Base-by-base conservation (phyloP, 2,329 filamentous ascomycete genomes). In the Curvularia eragrostidis region DNA sequence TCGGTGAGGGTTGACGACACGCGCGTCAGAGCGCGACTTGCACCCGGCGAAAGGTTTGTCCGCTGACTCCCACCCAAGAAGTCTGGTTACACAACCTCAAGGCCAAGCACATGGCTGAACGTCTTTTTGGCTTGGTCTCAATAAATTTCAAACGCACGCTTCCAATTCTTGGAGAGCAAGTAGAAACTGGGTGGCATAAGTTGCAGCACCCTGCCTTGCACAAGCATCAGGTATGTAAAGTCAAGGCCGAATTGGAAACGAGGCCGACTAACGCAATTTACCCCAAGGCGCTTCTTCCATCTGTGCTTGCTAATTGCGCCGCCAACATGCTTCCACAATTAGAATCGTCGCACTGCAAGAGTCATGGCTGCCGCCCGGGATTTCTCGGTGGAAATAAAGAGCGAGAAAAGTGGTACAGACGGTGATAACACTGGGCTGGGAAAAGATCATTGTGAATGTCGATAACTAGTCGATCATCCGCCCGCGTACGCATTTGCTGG, bases 401-500 rank as follows among this genome's bases (percentile, higher is more conserved):
- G 13, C 30, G 15, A 47, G 18, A 49, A 38, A 38, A 28, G 24
- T n/a, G 9, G 24, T 28, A 49, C 48, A 34, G 48, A 19, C n/a
- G 15, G 44, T 39, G 39, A 24, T 47, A 19, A 54, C 39, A 54
- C 18, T 38, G 15, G 26, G 50, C 41, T 34, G 12, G 32, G 28
- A 12, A 32, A 36, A 23, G 52, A 24, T 52, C 18, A 34, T 42
- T 8, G 21, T 36, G 23, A 36, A 30, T 44, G 47, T 34, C n/a
- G n/a, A n/a, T n/a, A n/a, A n/a, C n/a, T 21, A 58, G 54, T 49
- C 54, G 54, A 58, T 54, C 49, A 60, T 44, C 58, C 54, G 54
- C 48, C 26, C 52, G 48, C 54, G 18, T 28, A 18, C 53, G 58
- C 58, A 60, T 46, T 30, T 47, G 26, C 41, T 47, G 41, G 46